Evolutionary conservation across 2,329 filamentous ascomycete genomes (phyloP).

Genomic region (Xylaria sp.): DNA sequence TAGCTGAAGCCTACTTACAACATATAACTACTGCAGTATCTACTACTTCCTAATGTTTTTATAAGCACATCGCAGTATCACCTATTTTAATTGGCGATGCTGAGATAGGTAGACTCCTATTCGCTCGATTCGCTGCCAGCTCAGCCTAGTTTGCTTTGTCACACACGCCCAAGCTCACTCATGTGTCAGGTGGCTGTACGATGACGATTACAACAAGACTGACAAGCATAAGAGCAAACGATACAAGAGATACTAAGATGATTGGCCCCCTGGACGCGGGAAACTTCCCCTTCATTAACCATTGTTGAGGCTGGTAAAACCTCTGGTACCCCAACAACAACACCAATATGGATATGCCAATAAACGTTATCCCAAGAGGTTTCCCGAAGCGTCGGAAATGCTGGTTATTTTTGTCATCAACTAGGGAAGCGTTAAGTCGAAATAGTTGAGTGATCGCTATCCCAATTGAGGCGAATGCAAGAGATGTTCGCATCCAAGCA

Average conservation of each 20-base stretch:
- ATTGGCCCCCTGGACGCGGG: conserved; percentile 82
- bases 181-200: conserved; percentile 55
- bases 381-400: conserved; percentile 71
- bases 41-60: background rate
- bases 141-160: background rate
- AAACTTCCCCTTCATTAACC: conserved; percentile 83
- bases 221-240: conserved; percentile 70
- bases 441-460: conserved; percentile 88
- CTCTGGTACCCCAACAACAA: conserved; percentile 81
- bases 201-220: conserved; percentile 70
- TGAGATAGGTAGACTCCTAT: background rate
- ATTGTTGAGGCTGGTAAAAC: conserved; percentile 82
- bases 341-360: conserved; percentile 79
- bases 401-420: conserved; percentile 50
- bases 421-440: conserved; percentile 77
- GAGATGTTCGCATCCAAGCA: conserved; percentile 84
- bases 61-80: background rate
- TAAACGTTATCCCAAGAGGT: conserved; percentile 79
- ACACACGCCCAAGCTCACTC: conserved; percentile 1
- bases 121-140: conserved; percentile 3
- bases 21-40: background rate
- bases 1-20: background rate
- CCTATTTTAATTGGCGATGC: background rate
- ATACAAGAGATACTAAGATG: conserved; percentile 73
- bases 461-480: conserved; percentile 84